Evolutionary conservation across 768 basidiomycete genomes (phyloP).

Genomic region (Leucosporidium yakuticum): DNA sequence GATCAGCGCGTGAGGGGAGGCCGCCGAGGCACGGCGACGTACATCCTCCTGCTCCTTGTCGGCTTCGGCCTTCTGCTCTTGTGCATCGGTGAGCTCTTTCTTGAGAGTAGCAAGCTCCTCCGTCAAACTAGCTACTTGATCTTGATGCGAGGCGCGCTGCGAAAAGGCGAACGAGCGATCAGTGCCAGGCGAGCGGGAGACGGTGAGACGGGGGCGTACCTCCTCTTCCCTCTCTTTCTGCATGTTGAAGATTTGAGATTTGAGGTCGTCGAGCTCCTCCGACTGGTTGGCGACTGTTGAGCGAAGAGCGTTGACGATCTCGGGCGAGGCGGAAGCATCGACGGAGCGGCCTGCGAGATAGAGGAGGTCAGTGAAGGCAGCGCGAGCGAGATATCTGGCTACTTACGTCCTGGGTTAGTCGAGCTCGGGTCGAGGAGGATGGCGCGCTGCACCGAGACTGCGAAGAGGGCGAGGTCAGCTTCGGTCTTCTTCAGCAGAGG

Average conservation of each 20-base stretch:
- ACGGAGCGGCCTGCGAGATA: conserved; percentile 71
- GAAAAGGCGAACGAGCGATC: background rate
- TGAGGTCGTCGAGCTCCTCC: conserved; percentile 46
- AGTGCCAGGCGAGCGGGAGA: background rate
- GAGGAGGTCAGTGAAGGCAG: conserved; percentile 6
- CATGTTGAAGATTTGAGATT: conserved; percentile 36
- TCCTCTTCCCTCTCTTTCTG: conserved; percentile 37
- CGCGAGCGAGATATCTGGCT: background rate
- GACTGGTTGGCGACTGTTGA: conserved; percentile 76
- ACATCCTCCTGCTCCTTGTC: conserved; percentile 69
- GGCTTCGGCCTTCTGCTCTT: conserved; percentile 35
- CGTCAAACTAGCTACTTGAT: conserved; percentile 17
- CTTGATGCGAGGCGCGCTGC: conserved; percentile 22
- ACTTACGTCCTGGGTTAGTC: conserved; percentile 12
- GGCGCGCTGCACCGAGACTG: conserved; percentile 47
- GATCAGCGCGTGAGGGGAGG: no score
- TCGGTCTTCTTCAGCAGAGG: background rate
- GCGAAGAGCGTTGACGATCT: conserved; percentile 74
- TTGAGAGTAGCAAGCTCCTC: background rate
- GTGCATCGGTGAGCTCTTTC: background rate
- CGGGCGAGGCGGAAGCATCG: conserved; percentile 63
- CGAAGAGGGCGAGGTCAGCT: background rate
- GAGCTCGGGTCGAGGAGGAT: conserved; percentile 46
- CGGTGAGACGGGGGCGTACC: conserved; percentile 3
- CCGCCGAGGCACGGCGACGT: no score